A percentile compares a stretch with the other conserved stretches of the same genome.
These are phyloP conservation scores for Cercospora zeina DNA, from an alignment of 2,329 filamentous ascomycete species.

Conservation along the genomic window DNA sequence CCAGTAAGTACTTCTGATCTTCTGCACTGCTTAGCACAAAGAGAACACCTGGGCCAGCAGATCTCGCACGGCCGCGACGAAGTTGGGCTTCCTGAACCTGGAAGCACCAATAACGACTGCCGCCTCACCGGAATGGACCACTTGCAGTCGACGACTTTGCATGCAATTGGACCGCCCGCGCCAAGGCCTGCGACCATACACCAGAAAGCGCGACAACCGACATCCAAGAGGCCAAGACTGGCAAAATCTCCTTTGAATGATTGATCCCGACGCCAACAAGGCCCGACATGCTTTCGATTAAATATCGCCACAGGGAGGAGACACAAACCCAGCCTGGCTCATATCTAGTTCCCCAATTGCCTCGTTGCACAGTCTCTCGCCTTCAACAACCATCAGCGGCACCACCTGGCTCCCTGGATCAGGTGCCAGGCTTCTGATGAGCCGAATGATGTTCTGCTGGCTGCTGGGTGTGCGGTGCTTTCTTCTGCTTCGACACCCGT, in stretches of 20 bases:
- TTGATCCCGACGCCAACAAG: background rate
- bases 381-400: background rate
- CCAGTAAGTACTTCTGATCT: background rate
- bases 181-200: background rate
- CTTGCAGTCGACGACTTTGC: background rate
- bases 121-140: background rate
- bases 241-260: background rate
- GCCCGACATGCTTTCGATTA: background rate
- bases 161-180: background rate
- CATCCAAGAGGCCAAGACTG: background rate
- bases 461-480: background rate
- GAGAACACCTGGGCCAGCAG: constrained; percentile 12
- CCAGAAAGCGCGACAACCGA: background rate
- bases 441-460: background rate
- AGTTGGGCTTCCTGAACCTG: background rate
- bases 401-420: background rate
- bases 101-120: background rate
- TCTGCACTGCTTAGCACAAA: constrained; percentile 4
- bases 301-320: background rate
- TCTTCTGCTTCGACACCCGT: background rate
- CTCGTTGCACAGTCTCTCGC: background rate
- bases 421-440: background rate
- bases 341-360: no score
- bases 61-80: background rate
- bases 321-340: background rate